A percentile compares a stretch with the other conserved stretches of the same genome.
Conservation (phyloP, 2,329 filamentous ascomycete genomes). For the Aspergillus sp. region DNA sequence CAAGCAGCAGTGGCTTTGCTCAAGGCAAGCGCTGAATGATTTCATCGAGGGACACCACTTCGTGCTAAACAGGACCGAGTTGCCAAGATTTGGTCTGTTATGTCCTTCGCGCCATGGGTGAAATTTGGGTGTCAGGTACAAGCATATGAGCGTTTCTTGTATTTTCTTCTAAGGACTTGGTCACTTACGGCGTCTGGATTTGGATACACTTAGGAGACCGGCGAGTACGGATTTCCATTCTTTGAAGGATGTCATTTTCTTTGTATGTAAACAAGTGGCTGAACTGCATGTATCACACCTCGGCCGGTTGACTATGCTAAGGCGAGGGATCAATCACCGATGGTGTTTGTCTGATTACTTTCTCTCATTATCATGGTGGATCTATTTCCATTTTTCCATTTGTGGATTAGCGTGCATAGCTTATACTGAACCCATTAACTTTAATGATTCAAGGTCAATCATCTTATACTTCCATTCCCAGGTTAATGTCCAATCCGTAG, state of each 20-base stretch:
- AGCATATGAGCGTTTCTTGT: constrained; percentile 18
- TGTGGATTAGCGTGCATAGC: constrained; percentile 28
- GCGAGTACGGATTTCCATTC: background rate
- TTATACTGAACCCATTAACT: constrained; percentile 32
- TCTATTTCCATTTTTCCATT: constrained; percentile 12
- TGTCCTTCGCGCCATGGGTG: background rate
- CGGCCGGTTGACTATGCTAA: background rate
- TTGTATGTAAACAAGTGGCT: background rate
- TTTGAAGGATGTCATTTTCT: constrained; percentile 4
- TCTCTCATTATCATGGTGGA: constrained; percentile 6
- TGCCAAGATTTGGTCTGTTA: constrained; percentile 1
- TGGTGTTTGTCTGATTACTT: constrained; percentile 3
- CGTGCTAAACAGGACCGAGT: background rate
- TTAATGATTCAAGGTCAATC: constrained; percentile 34
- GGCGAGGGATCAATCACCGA: background rate
- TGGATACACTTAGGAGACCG: constrained; percentile 11
- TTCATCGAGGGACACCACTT: background rate
- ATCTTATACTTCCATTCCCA: constrained; percentile 44
- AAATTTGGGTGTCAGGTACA: constrained; percentile 14
- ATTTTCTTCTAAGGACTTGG: constrained; percentile 6
- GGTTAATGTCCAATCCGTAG: constrained; percentile 25
- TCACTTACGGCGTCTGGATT: constrained; percentile 15
- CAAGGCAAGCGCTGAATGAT: constrained; percentile 24
- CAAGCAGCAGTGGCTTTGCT: constrained; percentile 35
- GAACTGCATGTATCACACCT: background rate